Evolutionary conservation across 352 stramenopile genomes (phyloP).

Genomic region (Globisporangium alternatum): DNA sequence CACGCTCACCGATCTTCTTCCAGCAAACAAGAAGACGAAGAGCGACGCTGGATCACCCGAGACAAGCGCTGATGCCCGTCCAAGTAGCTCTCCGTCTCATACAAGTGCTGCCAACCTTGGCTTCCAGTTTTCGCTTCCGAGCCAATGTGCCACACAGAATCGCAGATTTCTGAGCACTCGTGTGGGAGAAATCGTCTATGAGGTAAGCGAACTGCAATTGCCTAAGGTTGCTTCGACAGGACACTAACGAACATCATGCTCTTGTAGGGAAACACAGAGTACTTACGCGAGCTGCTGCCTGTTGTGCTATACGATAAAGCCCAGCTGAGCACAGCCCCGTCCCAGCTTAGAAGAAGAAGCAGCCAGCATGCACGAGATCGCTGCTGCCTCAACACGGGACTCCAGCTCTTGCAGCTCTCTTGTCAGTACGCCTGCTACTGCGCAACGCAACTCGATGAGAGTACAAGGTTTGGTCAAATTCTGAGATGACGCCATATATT

Average conservation of each 20-base stretch:
- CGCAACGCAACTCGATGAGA: conserved; percentile 27
- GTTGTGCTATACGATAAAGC: conserved; percentile 31
- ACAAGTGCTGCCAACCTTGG: background rate
- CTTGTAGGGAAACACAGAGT: conserved; percentile 19
- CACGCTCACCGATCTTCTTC: background rate
- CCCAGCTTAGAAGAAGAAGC: background rate
- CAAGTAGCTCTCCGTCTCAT: background rate
- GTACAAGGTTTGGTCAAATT: conserved; percentile 24
- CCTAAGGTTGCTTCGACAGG: background rate
- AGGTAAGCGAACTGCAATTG: conserved; percentile 5
- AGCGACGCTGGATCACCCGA: background rate
- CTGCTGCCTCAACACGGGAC: conserved; percentile 19
- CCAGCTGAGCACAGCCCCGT: background rate
- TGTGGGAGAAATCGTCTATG: conserved; percentile 17
- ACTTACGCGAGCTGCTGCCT: conserved; percentile 35
- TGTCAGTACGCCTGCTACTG: conserved; percentile 65
- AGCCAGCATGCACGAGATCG: background rate
- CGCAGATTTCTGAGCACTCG: conserved; percentile 12
- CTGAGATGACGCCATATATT: background rate
- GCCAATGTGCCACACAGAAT: conserved; percentile 5
- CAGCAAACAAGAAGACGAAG: background rate
- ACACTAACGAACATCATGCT: too few species aligned
- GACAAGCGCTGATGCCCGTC: background rate
- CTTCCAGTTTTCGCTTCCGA: conserved; percentile 17
- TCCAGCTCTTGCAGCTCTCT: conserved; percentile 52